Percentiles rank a stretch among this genome's conserved stretches.
These are phyloP conservation scores for Peniophora sp. DNA, from an alignment of 1,284 basidiomycete species.

Conservation along the genomic window DNA sequence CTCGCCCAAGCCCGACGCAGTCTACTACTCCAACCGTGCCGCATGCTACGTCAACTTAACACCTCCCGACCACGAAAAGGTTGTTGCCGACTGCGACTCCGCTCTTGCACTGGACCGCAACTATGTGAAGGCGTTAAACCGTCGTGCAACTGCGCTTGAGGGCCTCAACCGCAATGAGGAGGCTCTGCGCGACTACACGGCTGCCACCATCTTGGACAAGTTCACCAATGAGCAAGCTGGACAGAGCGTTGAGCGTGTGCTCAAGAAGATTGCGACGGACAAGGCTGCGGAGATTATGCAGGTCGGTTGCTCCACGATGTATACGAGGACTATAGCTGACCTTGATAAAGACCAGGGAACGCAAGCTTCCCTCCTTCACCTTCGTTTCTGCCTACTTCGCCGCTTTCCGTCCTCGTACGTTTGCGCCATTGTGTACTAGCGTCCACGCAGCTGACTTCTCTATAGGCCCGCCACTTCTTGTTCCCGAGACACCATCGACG, in stretches of 20 bases:
- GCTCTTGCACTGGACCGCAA: slow-evolving; percentile 80
- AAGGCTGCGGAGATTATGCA: slow-evolving; percentile 69
- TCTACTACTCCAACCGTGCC: slow-evolving; percentile 96
- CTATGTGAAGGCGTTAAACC: slow-evolving; percentile 95
- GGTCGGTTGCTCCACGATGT: slow-evolving; percentile 26
- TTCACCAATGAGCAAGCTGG: slow-evolving; percentile 83
- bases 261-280: slow-evolving; percentile 76
- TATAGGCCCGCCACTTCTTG: slow-evolving; percentile 58
- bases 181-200: slow-evolving; percentile 87
- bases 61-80: slow-evolving; percentile 77
- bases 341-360: slow-evolving; percentile 58
- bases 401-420: slow-evolving; percentile 85
- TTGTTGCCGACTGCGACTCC: slow-evolving; percentile 86
- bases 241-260: slow-evolving; percentile 82
- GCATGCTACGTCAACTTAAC: slow-evolving; percentile 94
- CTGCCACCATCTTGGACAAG: slow-evolving; percentile 89
- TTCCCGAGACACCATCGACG: slow-evolving; percentile 70
- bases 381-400: slow-evolving; percentile 97
- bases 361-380: slow-evolving; percentile 82
- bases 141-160: slow-evolving; percentile 85
- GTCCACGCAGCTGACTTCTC: background rate
- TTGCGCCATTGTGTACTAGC: slow-evolving; percentile 4
- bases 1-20: slow-evolving; percentile 80
- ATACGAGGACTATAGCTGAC: slow-evolving; percentile 3
- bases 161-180: slow-evolving; percentile 70